phyloP scores from a whole-genome alignment of 2,329 filamentous ascomycete species.

The Pestalotiopsis sp. region DNA sequence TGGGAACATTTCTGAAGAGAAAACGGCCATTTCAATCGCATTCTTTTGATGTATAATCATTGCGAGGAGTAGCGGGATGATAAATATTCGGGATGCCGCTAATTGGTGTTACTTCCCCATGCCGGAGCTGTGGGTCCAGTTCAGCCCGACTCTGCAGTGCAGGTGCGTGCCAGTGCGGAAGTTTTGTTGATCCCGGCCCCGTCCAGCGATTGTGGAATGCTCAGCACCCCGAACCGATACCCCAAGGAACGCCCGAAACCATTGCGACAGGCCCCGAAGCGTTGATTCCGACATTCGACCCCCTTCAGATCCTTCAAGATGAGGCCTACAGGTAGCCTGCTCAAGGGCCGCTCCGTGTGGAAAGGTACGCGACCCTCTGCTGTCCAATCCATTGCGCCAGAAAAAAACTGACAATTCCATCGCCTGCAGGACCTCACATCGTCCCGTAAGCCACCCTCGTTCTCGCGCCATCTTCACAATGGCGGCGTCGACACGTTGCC shows the following conservation, averaged over 20 bases:
- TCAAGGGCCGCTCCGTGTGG: conserved; percentile 38
- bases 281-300: not conserved
- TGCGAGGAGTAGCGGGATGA: no score
- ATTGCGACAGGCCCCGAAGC: conserved; percentile 20
- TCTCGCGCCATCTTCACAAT: not conserved
- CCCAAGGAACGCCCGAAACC: conserved; percentile 13
- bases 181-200: conserved; percentile 2
- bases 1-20: no score
- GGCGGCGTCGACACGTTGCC: not conserved
- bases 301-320: conserved; percentile 25
- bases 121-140: conserved; percentile 30
- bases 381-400: not conserved
- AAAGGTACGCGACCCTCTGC: conserved; percentile 28
- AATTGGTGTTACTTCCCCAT: not conserved
- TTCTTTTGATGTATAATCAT: no score
- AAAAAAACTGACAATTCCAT: conserved; percentile 17
- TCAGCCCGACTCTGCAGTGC: conserved; percentile 10
- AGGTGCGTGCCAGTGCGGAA: conserved; percentile 18
- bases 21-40: no score
- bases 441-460: conserved; percentile 59
- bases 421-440: conserved; percentile 64
- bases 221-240: not conserved
- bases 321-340: conserved; percentile 38
- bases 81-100: no score
- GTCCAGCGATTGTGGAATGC: not conserved